phyloP scores from a whole-genome alignment of 75 land plant species.

The Ceratopteris richardii region DNA sequence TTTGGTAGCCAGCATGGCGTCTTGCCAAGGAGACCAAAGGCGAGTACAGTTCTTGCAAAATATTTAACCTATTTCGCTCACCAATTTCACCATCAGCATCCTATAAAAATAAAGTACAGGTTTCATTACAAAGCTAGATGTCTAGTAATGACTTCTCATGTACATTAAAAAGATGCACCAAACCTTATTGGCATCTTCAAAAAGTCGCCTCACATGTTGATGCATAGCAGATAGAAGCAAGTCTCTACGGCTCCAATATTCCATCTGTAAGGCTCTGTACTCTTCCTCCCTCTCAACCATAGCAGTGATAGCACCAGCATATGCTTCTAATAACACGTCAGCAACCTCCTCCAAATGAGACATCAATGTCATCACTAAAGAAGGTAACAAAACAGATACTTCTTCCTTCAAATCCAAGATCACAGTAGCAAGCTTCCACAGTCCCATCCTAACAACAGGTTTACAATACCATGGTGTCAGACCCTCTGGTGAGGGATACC shows the following conservation, averaged over 20 bases:
- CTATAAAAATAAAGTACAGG: constrained; percentile 9
- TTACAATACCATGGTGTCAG: constrained; percentile 88
- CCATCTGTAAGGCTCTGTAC: constrained; percentile 44
- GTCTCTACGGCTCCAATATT: constrained; percentile 70
- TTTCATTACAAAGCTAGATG: background rate
- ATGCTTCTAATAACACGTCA: constrained; percentile 75
- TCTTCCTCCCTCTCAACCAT: constrained; percentile 84
- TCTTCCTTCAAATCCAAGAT: constrained; percentile 60
- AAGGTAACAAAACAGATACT: constrained; percentile 33
- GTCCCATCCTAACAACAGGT: constrained; percentile 55
- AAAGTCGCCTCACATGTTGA: constrained; percentile 44
- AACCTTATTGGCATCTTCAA: constrained; percentile 38
- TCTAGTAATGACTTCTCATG: background rate
- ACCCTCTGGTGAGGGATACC: constrained; percentile 95
- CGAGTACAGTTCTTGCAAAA: constrained; percentile 35
- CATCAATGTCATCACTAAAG: constrained; percentile 36
- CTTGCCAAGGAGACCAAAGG: constrained; percentile 58
- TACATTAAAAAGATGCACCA: constrained; percentile 21
- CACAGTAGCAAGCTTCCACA: constrained; percentile 66
- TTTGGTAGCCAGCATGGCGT: constrained; percentile 79
- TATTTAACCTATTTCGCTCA: constrained; percentile 30
- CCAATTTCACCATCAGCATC: constrained; percentile 20
- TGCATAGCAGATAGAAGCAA: constrained; percentile 60
- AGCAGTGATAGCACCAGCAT: constrained; percentile 65
- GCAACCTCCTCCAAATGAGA: constrained; percentile 50